These are phyloP conservation scores for Litsea cubeba DNA, from an alignment of 164 flowering plant genomes.

Conservation along the genomic window DNA sequence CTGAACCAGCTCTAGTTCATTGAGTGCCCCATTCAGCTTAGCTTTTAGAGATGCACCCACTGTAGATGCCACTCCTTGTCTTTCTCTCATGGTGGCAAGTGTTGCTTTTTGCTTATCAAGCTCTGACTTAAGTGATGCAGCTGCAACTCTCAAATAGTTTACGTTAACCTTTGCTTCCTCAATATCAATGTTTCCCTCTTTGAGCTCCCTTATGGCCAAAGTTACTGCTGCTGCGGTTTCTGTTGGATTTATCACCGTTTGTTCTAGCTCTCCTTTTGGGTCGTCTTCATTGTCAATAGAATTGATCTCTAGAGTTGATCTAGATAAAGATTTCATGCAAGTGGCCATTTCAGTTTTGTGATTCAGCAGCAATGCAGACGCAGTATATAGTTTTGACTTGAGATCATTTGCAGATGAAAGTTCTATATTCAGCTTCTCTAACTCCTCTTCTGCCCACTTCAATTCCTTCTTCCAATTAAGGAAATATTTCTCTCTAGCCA, in stretches of 20 bases:
- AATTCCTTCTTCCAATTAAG: slow-evolving; percentile 70
- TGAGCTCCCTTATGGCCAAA: slow-evolving; percentile 66
- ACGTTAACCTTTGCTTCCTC: slow-evolving; percentile 69
- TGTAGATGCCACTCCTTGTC: slow-evolving; percentile 81
- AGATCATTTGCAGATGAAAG: slow-evolving; percentile 51
- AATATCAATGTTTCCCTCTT: slow-evolving; percentile 63
- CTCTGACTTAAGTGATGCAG: slow-evolving; percentile 55
- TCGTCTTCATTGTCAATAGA: slow-evolving; percentile 14
- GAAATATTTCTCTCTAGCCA: slow-evolving; percentile 70
- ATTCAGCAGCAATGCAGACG: slow-evolving; percentile 48
- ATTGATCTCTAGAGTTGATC: slow-evolving; percentile 34
- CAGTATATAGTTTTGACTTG: slow-evolving; percentile 54
- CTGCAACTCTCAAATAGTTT: slow-evolving; percentile 58
- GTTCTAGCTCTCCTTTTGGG: slow-evolving; percentile 10
- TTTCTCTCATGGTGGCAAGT: slow-evolving; percentile 51
- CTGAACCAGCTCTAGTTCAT: slow-evolving; percentile 54
- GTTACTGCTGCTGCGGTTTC: slow-evolving; percentile 46
- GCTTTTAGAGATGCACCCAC: slow-evolving; percentile 77
- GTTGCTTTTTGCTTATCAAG: slow-evolving; percentile 65
- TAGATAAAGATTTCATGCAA: slow-evolving; percentile 73
- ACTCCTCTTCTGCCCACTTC: slow-evolving; percentile 74
- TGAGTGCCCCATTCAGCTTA: slow-evolving; percentile 50
- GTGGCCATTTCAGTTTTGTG: slow-evolving; percentile 69
- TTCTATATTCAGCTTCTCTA: slow-evolving; percentile 47
- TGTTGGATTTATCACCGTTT: slow-evolving; percentile 22